Conservation (phyloP, 352 stramenopile species). For the Phytophthora colocasiae region DNA sequence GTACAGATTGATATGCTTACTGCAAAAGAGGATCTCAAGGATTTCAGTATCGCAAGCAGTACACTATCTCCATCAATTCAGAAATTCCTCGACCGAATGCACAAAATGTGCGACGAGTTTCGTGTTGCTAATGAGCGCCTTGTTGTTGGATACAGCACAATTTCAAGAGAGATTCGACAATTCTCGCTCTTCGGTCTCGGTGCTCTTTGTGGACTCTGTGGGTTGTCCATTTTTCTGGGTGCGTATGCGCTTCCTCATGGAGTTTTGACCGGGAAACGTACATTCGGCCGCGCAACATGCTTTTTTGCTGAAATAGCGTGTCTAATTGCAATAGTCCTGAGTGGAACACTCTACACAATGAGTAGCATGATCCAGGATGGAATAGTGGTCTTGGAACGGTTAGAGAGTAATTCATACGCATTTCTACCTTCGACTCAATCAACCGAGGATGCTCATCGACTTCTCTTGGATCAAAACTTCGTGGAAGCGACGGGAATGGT, state of each 20-base stretch:
- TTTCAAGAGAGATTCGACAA: slow-evolving; percentile 37
- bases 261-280: slow-evolving; percentile 48
- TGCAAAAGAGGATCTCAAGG: slow-evolving; percentile 48
- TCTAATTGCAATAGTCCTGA: slow-evolving; percentile 50
- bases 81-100: slow-evolving; percentile 41
- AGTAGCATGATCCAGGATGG: slow-evolving; percentile 59
- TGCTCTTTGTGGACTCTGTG: slow-evolving; percentile 39
- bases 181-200: slow-evolving; percentile 44
- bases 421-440: slow-evolving; percentile 35
- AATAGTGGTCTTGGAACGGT: slow-evolving; percentile 45
- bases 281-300: slow-evolving; percentile 43
- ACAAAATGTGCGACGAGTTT: slow-evolving; percentile 36
- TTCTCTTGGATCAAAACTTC: slow-evolving; percentile 62
- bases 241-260: slow-evolving; percentile 44
- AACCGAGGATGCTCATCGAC: slow-evolving; percentile 30
- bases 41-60: slow-evolving; percentile 33
- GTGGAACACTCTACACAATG: slow-evolving; percentile 57
- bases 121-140: slow-evolving; percentile 11
- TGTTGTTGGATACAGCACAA: slow-evolving; percentile 29
- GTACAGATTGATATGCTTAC: slow-evolving; percentile 64
- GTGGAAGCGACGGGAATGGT: slow-evolving; percentile 40
- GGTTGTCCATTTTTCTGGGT: slow-evolving; percentile 35
- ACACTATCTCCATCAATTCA: slow-evolving; percentile 40
- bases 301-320: slow-evolving; percentile 55
- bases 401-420: slow-evolving; percentile 41